Evolutionary conservation across 2,329 filamentous ascomycete genomes (phyloP), one percentile per base, ranked within the genome.

Genomic region (Trichoderma pleuroti): DNA sequence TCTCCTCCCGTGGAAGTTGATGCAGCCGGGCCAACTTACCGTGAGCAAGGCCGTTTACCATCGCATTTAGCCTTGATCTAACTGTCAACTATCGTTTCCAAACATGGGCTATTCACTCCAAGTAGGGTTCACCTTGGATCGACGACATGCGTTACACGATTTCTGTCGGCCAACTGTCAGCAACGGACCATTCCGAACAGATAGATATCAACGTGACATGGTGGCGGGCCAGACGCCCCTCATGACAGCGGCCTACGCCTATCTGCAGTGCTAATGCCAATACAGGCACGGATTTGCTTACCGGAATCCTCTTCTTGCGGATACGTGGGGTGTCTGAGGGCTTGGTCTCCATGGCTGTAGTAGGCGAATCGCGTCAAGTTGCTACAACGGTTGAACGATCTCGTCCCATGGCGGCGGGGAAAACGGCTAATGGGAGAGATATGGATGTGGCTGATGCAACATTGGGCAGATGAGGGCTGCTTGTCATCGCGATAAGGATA

Each of bases 111-210:
- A 21, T 21, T 42, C 18, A 21, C 26, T 46, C 34, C 8, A 56
- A 56, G n/a, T 24, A 7, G 36, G 14, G 12, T 66, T 26, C 66
- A 76, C 76, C 72, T 78, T 78, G 57, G 76, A 75, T n/a, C 71
- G 72, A 4, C 76, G 75, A 59, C 76, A 78, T 10, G 75, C 72
- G 30, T 69, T 72, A 39, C 76, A 78, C 14, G 76, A 75, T 65
- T 75, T 77, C 76, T 78, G 26, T 24, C 18, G 14, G 16, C 8
- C n/a, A 68, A 63, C 52, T 57, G 32, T 64, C 63, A 70, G 39
- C 26, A n/a, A 28, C 49, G 46, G 36, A 18, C 21, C 32, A 39
- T 66, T n/a, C 63, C 63, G 63, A 66, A 49, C 49, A 54, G 49
- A 66, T n/a, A 54, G 49, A 66, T n/a, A 56, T 57, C 34, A 56